Evolutionary conservation across 2,329 filamentous ascomycete genomes (phyloP).

Genomic region (Claviceps africana): DNA sequence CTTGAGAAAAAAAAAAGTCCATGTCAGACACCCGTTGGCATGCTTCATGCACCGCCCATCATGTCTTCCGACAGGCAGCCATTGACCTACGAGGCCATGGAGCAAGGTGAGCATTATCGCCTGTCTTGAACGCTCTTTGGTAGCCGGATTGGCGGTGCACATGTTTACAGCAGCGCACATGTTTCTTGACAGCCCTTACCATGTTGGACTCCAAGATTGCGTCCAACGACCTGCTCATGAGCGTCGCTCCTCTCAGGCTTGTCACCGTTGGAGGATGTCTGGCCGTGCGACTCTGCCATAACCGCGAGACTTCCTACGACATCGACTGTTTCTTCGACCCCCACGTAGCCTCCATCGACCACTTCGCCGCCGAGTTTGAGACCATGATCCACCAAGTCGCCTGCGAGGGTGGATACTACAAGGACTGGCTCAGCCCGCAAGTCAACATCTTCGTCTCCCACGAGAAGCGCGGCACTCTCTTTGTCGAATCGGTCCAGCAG

Average conservation of each 20-base stretch:
- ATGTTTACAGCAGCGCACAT: not conserved
- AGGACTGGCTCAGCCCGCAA: constrained; percentile 14
- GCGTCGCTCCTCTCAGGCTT: constrained; percentile 15
- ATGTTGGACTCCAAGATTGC: constrained; percentile 12
- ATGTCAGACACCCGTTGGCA: not conserved
- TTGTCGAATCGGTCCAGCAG: constrained; percentile 13
- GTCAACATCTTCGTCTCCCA: constrained; percentile 10
- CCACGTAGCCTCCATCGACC: constrained; percentile 10
- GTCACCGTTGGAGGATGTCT: constrained; percentile 13
- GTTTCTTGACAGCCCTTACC: constrained; percentile 7
- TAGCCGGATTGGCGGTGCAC: not conserved
- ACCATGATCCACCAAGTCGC: constrained; percentile 8
- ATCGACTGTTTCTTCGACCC: constrained; percentile 15
- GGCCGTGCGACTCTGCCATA: constrained; percentile 11
- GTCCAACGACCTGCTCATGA: constrained; percentile 13
- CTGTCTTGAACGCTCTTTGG: not conserved
- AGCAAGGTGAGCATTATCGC: not conserved
- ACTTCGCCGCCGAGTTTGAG: constrained; percentile 10
- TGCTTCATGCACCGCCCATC: not conserved
- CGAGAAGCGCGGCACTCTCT: constrained; percentile 9
- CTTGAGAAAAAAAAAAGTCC: not conserved
- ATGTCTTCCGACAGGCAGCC: constrained; percentile 1
- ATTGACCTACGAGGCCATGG: not conserved
- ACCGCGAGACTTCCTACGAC: constrained; percentile 11
- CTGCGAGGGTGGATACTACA: not conserved